Percentiles rank a stretch among this genome's conserved stretches.
Conservation (phyloP, 805 yeast species). For the Suhomyces sp. region DNA sequence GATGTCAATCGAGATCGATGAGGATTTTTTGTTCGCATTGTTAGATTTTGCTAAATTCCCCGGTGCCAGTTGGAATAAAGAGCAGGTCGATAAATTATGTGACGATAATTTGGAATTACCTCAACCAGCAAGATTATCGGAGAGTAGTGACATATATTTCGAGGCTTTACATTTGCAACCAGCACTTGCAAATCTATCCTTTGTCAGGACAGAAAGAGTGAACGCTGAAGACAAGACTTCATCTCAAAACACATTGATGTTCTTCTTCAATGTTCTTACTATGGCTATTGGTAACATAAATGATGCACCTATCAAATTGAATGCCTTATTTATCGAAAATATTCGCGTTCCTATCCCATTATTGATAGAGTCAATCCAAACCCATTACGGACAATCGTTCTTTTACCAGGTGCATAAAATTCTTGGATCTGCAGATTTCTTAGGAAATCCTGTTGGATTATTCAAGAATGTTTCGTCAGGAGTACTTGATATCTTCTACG, state of each 20-base stretch:
- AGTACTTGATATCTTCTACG: slow-evolving; percentile 92
- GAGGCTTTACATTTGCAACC: slow-evolving; percentile 94
- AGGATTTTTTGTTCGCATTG: slow-evolving; percentile 81
- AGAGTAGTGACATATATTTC: slow-evolving; percentile 77
- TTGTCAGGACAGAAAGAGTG: slow-evolving; percentile 81
- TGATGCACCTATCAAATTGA: slow-evolving; percentile 90
- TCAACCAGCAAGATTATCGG: slow-evolving; percentile 54
- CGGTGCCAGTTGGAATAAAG: slow-evolving; percentile 70
- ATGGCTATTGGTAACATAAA: slow-evolving; percentile 97
- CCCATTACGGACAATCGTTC: slow-evolving; percentile 91
- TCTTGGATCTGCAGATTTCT: slow-evolving; percentile 91
- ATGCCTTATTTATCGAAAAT: slow-evolving; percentile 84
- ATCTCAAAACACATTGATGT: slow-evolving; percentile 65
- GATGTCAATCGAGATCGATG: slow-evolving; percentile 88
- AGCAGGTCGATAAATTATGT: slow-evolving; percentile 49
- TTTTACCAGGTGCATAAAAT: slow-evolving; percentile 89
- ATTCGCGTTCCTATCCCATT: slow-evolving; percentile 81
- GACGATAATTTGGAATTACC: slow-evolving; percentile 67
- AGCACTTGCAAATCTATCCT: slow-evolving; percentile 79
- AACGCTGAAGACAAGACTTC: slow-evolving; percentile 60
- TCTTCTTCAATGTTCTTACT: slow-evolving; percentile 78
- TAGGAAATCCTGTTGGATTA: slow-evolving; percentile 96
- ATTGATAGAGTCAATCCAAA: slow-evolving; percentile 62
- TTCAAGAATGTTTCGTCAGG: slow-evolving; percentile 94
- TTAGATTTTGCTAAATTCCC: slow-evolving; percentile 79